These are phyloP conservation scores for Coffea canephora DNA, from an alignment of 257 asterid species.

Conservation along the genomic window DNA sequence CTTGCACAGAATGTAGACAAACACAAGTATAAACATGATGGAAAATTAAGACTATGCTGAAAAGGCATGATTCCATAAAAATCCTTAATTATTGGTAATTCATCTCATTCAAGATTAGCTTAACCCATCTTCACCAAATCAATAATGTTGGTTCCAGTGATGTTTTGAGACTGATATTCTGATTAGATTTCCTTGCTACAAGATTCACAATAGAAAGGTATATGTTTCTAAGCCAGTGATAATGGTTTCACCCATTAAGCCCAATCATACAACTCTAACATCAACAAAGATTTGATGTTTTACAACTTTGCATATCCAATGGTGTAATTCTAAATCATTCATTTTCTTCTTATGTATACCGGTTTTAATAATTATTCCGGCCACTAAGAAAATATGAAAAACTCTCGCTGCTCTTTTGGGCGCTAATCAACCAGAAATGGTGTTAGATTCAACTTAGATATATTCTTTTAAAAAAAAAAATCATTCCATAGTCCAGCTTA, in stretches of 20 bases:
- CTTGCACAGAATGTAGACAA: not conserved
- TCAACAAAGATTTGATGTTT: too few relatives aligned
- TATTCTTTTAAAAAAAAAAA: too few relatives aligned
- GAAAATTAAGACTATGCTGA: not conserved
- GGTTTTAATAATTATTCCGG: too few relatives aligned
- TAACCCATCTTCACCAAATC: not conserved
- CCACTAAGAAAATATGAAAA: too few relatives aligned
- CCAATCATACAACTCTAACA: not conserved
- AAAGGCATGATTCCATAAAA: not conserved
- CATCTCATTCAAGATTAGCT: not conserved
- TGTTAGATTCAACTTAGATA: too few relatives aligned
- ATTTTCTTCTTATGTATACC: too few relatives aligned
- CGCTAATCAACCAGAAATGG: too few relatives aligned
- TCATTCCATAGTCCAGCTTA: too few relatives aligned
- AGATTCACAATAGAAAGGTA: not conserved
- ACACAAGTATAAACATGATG: not conserved
- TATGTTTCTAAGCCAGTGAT: not conserved
- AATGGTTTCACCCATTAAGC: not conserved
- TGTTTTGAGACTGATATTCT: not conserved
- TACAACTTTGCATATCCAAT: too few relatives aligned
- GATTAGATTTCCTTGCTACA: not conserved
- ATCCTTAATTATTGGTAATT: not conserved
- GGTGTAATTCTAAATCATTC: too few relatives aligned
- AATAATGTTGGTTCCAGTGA: not conserved
- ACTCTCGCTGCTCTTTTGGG: too few relatives aligned